Evolutionary conservation across 306 rosid species (phyloP), one percentile per base, ranked within the genome.

Genomic region (Rosa multiflora): DNA sequence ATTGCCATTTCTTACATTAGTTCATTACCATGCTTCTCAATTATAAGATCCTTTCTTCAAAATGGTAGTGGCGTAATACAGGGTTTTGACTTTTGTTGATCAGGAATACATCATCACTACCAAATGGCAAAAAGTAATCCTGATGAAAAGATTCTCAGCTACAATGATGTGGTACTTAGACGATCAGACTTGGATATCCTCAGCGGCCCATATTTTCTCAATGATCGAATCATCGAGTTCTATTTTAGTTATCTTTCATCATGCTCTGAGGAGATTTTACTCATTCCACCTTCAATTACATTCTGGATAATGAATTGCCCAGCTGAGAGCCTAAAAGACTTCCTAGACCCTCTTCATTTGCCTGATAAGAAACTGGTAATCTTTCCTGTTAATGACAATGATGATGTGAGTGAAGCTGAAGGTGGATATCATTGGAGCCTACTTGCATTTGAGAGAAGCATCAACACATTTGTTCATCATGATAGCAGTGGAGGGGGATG

Each of bases 401-500:
- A 89, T 0, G 96, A 95, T 8, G 89, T 95, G 82, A 69, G 76
- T 48, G 37, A 12, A 49, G 91, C 94, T 6, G 99, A 88, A 84
- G 98, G 97, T 51, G 99, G 99, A 51, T 85, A 85, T 44, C 99
- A 95, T 75, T 95, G 99, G 99, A 95, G 97, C 87, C 79, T 95
- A 73, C 90, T 92, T 52, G 98, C 85, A 67, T 95, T 83, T 72
- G 86, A 89, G 81, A 89, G 95, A 71, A 74, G 77, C 1, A 75
- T 82, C 6, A 92, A 90, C 72, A 32, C 81, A 37, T 95, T 91
- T 79, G 88, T 88, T 73, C 98, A 95, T 82, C 97, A 91, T 64
- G 99, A 95, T 74, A 92, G 96, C 83, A 67, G 51, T 74, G 9
- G 70, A 47, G 83, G 84, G 81, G 67, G 42, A 10, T 12, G 84